Evolutionary conservation across 352 stramenopile species (phyloP).

Genomic region (Saprolegnia parasitica): DNA sequence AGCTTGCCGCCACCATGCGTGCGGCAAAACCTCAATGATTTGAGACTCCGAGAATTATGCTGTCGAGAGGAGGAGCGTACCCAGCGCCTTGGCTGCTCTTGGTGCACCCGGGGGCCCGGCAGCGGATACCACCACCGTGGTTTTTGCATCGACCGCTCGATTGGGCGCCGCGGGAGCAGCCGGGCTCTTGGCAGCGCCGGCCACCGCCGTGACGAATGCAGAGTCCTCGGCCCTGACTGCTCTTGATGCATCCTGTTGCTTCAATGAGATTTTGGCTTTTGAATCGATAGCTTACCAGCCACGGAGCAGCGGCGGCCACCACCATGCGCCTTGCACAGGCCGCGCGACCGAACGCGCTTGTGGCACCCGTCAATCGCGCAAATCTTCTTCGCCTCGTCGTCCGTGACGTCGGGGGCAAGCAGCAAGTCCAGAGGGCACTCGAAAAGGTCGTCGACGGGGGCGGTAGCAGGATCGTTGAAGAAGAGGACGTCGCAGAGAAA

Average conservation of each 20-base stretch:
- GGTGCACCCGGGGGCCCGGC: conserved; percentile 12
- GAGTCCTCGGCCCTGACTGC: conserved; percentile 25
- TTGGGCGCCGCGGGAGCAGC: conserved; percentile 24
- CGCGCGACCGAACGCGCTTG: conserved; percentile 72
- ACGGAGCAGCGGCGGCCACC: conserved; percentile 65
- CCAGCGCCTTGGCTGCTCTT: conserved; percentile 26
- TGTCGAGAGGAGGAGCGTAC: conserved; percentile 5
- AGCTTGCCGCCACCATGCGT: conserved; percentile 75
- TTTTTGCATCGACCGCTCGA: conserved; percentile 27
- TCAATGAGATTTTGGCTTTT: neutral
- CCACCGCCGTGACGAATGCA: conserved; percentile 29
- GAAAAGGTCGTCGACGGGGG: neutral
- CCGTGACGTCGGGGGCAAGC: neutral
- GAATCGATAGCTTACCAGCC: neutral
- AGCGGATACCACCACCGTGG: conserved; percentile 26
- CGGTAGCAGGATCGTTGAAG: neutral
- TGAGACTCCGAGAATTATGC: conserved; percentile 54
- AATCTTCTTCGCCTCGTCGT: conserved; percentile 30
- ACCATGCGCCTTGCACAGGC: conserved; percentile 81
- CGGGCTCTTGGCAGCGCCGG: conserved; percentile 15
- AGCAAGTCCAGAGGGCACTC: conserved; percentile 7
- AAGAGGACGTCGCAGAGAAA: conserved; percentile 5
- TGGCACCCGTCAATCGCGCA: conserved; percentile 65
- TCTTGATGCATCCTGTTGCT: conserved; percentile 25
- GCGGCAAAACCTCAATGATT: conserved; percentile 64